Evolutionary conservation across 2,329 filamentous ascomycete genomes (phyloP).

Genomic region (Daldinia sp.): DNA sequence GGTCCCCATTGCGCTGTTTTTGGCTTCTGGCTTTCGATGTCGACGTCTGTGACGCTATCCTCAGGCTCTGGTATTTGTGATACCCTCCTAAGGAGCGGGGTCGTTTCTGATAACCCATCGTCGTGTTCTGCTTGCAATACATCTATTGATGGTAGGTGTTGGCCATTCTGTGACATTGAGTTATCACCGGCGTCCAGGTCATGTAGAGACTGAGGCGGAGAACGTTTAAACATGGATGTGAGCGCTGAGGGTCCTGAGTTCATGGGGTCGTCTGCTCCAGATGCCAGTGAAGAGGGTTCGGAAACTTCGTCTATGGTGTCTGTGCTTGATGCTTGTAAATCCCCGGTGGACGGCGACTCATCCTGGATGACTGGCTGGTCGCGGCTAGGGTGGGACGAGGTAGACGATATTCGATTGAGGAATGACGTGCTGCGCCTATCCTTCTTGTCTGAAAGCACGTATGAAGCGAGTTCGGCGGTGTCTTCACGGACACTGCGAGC

Average conservation of each 20-base stretch:
- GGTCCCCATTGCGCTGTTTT: conserved; percentile 37
- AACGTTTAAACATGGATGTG: conserved; percentile 63
- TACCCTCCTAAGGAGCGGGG: conserved; percentile 60
- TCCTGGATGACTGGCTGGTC: conserved; percentile 48
- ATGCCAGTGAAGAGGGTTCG: conserved; percentile 47
- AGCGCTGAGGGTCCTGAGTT: conserved; percentile 53
- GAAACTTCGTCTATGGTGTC: conserved; percentile 50
- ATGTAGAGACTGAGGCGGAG: conserved; percentile 57
- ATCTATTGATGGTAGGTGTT: conserved; percentile 24
- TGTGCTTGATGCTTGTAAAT: conserved; percentile 32
- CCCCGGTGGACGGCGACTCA: conserved; percentile 45
- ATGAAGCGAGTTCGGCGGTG: conserved; percentile 86
- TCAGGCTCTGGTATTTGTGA: conserved; percentile 50
- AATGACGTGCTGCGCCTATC: conserved; percentile 60
- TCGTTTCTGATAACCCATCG: conserved; percentile 55
- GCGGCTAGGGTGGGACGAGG: conserved; percentile 49
- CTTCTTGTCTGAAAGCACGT: conserved; percentile 77
- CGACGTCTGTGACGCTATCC: conserved; percentile 52
- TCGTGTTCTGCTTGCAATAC: conserved; percentile 22
- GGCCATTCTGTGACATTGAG: conserved; percentile 8
- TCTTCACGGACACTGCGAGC: conserved; percentile 85
- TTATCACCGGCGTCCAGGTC: conserved; percentile 16
- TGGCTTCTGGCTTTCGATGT: conserved; percentile 66
- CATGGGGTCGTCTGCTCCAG: conserved; percentile 34
- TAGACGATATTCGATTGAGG: conserved; percentile 56